Conservation (phyloP, 202 grass and related monocot species). For the Carex arenaria region DNA sequence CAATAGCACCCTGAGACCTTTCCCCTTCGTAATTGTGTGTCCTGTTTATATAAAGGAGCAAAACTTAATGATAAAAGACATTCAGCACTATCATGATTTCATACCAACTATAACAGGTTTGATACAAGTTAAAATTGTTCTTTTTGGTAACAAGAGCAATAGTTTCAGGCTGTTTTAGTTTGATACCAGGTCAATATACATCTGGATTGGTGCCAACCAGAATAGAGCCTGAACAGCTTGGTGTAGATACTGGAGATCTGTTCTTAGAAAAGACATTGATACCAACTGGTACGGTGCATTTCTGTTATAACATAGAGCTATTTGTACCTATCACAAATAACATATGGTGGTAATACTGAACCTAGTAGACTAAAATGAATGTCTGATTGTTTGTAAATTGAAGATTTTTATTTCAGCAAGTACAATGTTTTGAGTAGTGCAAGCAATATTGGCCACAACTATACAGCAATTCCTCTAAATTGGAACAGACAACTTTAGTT, state of each 20-base stretch:
- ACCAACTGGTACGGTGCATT: not conserved
- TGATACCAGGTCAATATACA: not conserved
- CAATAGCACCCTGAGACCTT: conserved; percentile 53
- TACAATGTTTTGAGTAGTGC: not conserved
- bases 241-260: not conserved
- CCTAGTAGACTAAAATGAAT: not conserved
- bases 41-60: not conserved
- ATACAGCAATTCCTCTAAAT: not conserved
- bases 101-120: not conserved
- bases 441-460: not conserved
- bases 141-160: not conserved
- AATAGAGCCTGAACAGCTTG: not conserved
- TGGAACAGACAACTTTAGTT: conserved; percentile 4
- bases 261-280: not conserved
- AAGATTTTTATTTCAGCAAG: not conserved
- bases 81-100: not conserved
- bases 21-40: not conserved
- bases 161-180: not conserved
- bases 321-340: not conserved
- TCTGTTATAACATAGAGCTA: not conserved
- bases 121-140: not conserved
- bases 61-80: not conserved
- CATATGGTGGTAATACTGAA: not conserved
- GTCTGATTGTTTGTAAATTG: not conserved
- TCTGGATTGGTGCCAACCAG: not conserved